phyloP scores from a whole-genome alignment of 116 monocot genomes.

The Papilionanthe hybrid region DNA sequence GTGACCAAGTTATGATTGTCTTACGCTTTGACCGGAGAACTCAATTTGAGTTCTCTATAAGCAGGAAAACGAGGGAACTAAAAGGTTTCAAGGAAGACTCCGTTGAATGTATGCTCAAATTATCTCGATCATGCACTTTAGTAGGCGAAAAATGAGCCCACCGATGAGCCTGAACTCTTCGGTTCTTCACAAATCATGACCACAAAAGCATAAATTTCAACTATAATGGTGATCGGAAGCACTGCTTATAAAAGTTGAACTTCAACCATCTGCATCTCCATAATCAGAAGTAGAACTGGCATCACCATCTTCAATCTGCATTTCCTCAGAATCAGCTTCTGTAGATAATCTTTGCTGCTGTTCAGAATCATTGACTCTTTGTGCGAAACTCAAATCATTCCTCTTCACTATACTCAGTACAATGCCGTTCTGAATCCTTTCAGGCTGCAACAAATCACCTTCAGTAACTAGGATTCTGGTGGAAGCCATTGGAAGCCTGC shows the following conservation, averaged over 20 bases:
- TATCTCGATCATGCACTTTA: too few species aligned
- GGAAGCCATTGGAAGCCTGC: conserved; percentile 6
- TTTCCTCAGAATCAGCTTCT: conserved; percentile 41
- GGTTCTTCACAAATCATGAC: neutral
- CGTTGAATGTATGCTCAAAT: too few species aligned
- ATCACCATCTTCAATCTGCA: conserved; percentile 52
- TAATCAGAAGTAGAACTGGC: conserved; percentile 48
- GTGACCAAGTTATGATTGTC: neutral
- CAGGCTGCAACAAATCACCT: conserved; percentile 48
- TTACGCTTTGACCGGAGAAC: neutral
- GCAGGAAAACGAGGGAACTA: neutral
- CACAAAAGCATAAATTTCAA: too few species aligned
- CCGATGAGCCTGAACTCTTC: neutral
- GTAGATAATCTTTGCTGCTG: conserved; percentile 8
- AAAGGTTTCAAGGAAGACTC: neutral
- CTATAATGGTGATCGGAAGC: neutral
- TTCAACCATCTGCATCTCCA: conserved; percentile 24
- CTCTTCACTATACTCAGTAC: conserved; percentile 52
- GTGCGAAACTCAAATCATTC: conserved; percentile 25
- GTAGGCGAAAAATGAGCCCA: neutral
- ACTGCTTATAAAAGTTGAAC: neutral
- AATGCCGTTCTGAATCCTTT: conserved; percentile 39
- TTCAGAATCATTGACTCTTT: conserved; percentile 20
- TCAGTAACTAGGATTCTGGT: conserved; percentile 42
- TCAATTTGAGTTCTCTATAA: neutral